Evolutionary conservation across 2,329 filamentous ascomycete genomes (phyloP).

Genomic region (Clonostachys rhizophaga): DNA sequence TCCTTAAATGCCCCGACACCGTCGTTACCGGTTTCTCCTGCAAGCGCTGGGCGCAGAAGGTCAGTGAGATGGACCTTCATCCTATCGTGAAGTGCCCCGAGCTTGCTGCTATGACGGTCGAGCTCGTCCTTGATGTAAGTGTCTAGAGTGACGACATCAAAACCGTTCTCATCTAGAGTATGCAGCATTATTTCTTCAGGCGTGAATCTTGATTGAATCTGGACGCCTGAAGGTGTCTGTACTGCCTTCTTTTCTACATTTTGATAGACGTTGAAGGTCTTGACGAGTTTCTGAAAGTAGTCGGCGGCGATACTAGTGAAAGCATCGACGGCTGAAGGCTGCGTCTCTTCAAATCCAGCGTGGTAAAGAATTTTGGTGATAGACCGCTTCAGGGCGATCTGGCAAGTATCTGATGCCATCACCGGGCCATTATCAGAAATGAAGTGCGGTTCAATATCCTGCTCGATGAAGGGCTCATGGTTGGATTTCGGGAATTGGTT

Average conservation of each 20-base stretch:
- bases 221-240: conserved; percentile 31
- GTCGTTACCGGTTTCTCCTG: conserved; percentile 69
- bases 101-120: conserved; percentile 76
- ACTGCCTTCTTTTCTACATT: conserved; percentile 74
- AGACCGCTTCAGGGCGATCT: conserved; percentile 80
- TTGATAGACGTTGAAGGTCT: conserved; percentile 75
- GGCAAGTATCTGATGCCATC: conserved; percentile 78
- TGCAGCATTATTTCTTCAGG: conserved; percentile 85
- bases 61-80: conserved; percentile 95
- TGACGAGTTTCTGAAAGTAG: conserved; percentile 81
- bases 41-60: conserved; percentile 82
- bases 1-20: conserved; percentile 92
- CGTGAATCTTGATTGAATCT: conserved; percentile 63
- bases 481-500: conserved; percentile 99
- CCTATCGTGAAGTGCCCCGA: conserved; percentile 82
- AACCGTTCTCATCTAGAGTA: conserved; percentile 76
- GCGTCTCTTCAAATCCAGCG: conserved; percentile 93
- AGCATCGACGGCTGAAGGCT: conserved; percentile 87
- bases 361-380: conserved; percentile 95
- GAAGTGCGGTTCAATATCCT: conserved; percentile 84
- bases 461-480: conserved; percentile 80
- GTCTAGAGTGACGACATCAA: conserved; percentile 77
- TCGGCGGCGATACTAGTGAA: conserved; percentile 86
- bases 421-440: conserved; percentile 84
- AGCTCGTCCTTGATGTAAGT: conserved; percentile 88